Evolutionary conservation across 2,329 filamentous ascomycete genomes (phyloP).

Genomic region (Neonectria magnoliae): DNA sequence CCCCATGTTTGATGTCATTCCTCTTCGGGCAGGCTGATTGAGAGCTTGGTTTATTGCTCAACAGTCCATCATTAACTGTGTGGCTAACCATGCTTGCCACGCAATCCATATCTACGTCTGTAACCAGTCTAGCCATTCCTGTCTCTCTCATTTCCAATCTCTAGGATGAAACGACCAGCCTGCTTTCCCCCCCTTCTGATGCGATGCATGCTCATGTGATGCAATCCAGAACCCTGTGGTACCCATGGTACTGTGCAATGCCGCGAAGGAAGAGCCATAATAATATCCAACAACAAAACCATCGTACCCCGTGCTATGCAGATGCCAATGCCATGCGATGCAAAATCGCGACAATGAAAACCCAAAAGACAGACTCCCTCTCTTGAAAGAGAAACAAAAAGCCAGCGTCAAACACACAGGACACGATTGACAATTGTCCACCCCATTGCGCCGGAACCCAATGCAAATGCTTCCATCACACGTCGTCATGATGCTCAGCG

Average conservation of each 20-base stretch:
- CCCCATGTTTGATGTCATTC: conserved; percentile 14
- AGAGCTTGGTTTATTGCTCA: conserved; percentile 10
- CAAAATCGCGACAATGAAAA: neutral
- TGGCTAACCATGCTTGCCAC: neutral
- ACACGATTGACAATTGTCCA: neutral
- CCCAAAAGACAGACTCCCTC: neutral
- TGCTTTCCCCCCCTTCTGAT: neutral
- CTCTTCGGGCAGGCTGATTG: conserved; percentile 26
- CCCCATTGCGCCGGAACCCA: conserved; percentile 5
- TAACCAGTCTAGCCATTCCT: conserved; percentile 4
- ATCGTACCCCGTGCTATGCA: neutral
- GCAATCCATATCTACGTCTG: conserved; percentile 2
- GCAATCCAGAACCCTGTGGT: neutral
- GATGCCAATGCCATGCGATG: neutral
- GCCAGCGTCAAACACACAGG: neutral
- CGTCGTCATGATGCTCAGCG: neutral
- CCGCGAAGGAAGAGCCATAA: neutral
- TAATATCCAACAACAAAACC: neutral
- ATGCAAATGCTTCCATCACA: conserved; percentile 11
- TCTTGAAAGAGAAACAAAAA: neutral
- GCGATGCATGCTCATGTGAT: conserved; percentile 4
- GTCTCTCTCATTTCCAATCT: neutral
- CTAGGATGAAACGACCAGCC: neutral
- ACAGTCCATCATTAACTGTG: neutral
- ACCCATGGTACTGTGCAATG: neutral